Conservation (phyloP, 257 asterid species). For the Salvia splendens region DNA sequence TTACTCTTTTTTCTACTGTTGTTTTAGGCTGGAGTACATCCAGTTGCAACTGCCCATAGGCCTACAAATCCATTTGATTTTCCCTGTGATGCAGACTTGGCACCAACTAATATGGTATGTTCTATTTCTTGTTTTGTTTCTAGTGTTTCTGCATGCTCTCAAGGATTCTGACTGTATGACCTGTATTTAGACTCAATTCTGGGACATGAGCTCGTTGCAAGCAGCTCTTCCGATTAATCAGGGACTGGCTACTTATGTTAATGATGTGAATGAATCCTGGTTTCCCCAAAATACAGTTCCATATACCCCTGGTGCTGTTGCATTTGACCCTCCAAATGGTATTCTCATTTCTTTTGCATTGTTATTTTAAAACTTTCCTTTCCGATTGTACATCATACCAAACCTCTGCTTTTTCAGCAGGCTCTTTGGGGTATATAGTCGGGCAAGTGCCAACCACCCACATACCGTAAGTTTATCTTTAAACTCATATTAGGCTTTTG, state of each 20-base stretch:
- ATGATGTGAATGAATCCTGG: conserved; percentile 54
- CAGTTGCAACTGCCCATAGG: conserved; percentile 41
- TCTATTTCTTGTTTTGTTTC: not conserved
- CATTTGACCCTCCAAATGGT: conserved; percentile 41
- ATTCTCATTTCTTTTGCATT: conserved; percentile 15
- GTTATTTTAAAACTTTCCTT: not conserved
- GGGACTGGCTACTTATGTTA: conserved; percentile 47
- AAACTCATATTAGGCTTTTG: conserved; percentile 6
- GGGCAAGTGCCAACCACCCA: conserved; percentile 35
- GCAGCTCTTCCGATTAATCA: conserved; percentile 59
- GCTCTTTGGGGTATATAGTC: conserved; percentile 35
- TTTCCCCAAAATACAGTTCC: conserved; percentile 50
- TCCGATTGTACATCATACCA: not conserved
- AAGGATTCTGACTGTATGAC: not conserved
- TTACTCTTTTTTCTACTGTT: conserved; percentile 13
- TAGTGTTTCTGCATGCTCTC: not conserved
- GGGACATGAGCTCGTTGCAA: conserved; percentile 79
- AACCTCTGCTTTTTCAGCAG: conserved; percentile 31
- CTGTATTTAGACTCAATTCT: conserved; percentile 42
- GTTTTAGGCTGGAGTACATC: conserved; percentile 49
- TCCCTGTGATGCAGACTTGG: conserved; percentile 58
- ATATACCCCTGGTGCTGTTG: conserved; percentile 41
- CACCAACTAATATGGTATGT: conserved; percentile 56
- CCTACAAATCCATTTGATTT: conserved; percentile 80
- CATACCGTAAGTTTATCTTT: conserved; percentile 29